Evolutionary conservation across 2,329 filamentous ascomycete species (phyloP), one percentile per base, ranked within the genome.

Genomic region (Epichloe typhina): DNA sequence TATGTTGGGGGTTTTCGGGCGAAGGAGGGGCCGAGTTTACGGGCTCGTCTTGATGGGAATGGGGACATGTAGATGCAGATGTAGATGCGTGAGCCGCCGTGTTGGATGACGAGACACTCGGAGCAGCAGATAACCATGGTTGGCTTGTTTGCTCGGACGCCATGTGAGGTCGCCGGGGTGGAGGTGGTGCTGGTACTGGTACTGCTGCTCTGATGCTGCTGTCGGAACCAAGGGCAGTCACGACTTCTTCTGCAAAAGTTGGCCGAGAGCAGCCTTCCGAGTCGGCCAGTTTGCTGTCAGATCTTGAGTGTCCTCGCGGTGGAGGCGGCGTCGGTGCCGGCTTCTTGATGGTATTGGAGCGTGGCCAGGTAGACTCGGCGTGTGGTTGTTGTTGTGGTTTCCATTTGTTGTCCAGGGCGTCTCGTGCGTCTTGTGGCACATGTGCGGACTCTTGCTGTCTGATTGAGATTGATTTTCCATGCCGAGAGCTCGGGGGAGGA

Each of bases 401-500:
- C 4, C 44, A 40, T 3, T 3, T 5, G 8, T 52, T 4, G 13
- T 50, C 51, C 19, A 19, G 17, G 17, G 19, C 19, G 2, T 19
- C 19, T 19, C 19, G 19, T 15, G 17, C 46, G 19, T 46, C 41
- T 8, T 9, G 40, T 23, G 23, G n/a, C 23, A 15, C 23, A 21
- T 45, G 35, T 5, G 23, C 19, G 5, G 41, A 5, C 41, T 38
- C 23, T 19, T 52, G 43, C 17, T 50, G 64, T 56, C 74, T 80
- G 56, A 91, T 84, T 17, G 83, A 74, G 56, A 91, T 84, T 17
- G 83, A 74, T 65, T 84, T 90, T 4, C 88, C 88, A 67, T 90
- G 86, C 50, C 86, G 80, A 48, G 84, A 88, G 61, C 77, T 88
- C 33, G 44, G 44, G 1, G 1, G 44, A 13, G 11, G 74, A 5